Percentiles rank a stretch among this genome's conserved stretches.
Evolutionary conservation across 164 flowering plant genomes (phyloP).

Genomic region (Stephania japonica): DNA sequence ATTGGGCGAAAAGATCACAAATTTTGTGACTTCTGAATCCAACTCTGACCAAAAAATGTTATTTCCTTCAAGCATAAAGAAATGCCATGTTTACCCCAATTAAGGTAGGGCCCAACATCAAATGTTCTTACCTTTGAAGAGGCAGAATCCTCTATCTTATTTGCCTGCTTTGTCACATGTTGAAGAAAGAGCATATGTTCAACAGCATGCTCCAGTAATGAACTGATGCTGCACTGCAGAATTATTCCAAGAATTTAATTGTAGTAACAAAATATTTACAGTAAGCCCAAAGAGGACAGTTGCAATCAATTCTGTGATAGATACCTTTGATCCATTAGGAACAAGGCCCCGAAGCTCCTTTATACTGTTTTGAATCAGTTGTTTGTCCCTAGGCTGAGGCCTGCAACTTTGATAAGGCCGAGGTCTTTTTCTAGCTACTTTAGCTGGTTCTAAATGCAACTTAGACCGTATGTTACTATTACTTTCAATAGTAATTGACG

Average conservation of each 20-base stretch:
- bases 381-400: conserved; percentile 84
- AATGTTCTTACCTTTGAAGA: conserved; percentile 39
- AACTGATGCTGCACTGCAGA: conserved; percentile 80
- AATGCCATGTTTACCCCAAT: neutral
- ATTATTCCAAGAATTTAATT: conserved; percentile 18
- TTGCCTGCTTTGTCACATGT: conserved; percentile 59
- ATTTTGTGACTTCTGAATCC: neutral
- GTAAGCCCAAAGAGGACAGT: neutral
- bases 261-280: neutral
- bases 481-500: conserved; percentile 46
- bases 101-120: neutral
- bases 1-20: neutral
- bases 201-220: conserved; percentile 76
- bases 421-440: conserved; percentile 54
- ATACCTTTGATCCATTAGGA: conserved; percentile 83
- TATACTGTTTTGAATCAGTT: conserved; percentile 79
- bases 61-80: neutral
- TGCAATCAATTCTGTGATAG: neutral
- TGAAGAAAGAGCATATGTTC: conserved; percentile 80
- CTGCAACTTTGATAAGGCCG: conserved; percentile 67
- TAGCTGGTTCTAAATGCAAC: conserved; percentile 36
- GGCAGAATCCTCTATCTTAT: conserved; percentile 48
- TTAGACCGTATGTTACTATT: conserved; percentile 42
- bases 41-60: neutral
- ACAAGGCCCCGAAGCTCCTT: conserved; percentile 80